phyloP scores from a whole-genome alignment of 2,329 filamentous ascomycete species.

The Colletotrichum tofieldiae region DNA sequence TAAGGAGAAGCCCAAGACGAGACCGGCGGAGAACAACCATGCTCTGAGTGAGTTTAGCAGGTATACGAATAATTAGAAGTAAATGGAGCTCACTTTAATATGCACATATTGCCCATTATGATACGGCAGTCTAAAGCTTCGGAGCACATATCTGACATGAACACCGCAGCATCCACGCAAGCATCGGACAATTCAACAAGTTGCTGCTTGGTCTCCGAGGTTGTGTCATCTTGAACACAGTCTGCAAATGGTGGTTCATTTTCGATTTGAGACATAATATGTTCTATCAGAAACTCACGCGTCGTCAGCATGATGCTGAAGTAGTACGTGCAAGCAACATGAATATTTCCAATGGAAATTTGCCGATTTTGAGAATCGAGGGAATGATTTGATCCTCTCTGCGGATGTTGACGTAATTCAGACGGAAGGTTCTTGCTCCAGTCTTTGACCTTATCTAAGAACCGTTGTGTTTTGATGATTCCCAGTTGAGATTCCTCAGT shows the following conservation, averaged over 20 bases:
- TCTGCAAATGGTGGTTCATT: conserved; percentile 43
- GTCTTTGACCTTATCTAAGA: conserved; percentile 59
- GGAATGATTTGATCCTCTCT: conserved; percentile 39
- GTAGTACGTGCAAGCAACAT: conserved; percentile 72
- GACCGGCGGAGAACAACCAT: conserved; percentile 67
- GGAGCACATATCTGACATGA: conserved; percentile 68
- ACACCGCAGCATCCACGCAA: conserved; percentile 70
- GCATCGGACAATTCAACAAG: conserved; percentile 60
- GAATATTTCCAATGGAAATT: conserved; percentile 64
- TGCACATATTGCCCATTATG: conserved; percentile 70
- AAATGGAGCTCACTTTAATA: conserved; percentile 66
- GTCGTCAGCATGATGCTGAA: conserved; percentile 72
- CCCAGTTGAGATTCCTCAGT: conserved; percentile 57
- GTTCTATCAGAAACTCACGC: conserved; percentile 68
- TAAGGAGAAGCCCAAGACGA: conserved; percentile 66
- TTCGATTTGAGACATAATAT: conserved; percentile 56
- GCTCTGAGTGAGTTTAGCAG: background rate
- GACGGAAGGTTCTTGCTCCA: conserved; percentile 63
- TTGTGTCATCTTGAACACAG: conserved; percentile 46
- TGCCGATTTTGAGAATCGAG: conserved; percentile 40
- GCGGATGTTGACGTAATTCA: conserved; percentile 47
- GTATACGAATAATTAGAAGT: background rate
- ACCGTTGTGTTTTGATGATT: conserved; percentile 54
- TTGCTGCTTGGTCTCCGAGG: background rate
- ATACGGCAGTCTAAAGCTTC: conserved; percentile 62